Evolutionary conservation across 352 stramenopile species (phyloP), one percentile per base, ranked within the genome.

Genomic region (Pythium volutum): DNA sequence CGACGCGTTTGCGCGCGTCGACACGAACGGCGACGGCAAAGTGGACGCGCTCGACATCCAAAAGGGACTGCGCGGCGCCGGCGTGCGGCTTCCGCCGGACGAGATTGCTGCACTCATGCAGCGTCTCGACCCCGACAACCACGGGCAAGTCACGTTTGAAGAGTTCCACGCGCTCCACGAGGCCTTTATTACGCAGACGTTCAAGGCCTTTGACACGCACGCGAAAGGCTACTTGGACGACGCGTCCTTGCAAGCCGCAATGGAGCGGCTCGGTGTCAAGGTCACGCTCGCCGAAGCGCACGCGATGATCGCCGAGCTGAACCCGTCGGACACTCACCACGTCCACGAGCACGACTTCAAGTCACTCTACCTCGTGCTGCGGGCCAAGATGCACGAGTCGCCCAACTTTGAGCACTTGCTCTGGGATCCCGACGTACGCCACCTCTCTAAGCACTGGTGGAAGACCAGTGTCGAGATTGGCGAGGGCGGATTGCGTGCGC

Each of bases 361-460:
- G 72, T 71, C 88, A 56, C 55, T 93, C 25, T 93, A 93, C 57
- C 66, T 93, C 45, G 67, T 89, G 41, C 65, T 93, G 54, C 84
- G 84, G n/a, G 74, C 84, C 41, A 86, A 85, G 62, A 93, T 93
- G 84, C 64, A 77, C 55, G 79, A 77, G 23, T 76, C 77, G 43
- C 76, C 76, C 26, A 74, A 77, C n/a, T 70, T 93, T n/a, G 84
- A 90, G 69, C 69, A 82, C 50, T 77, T 93, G 43, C 59, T 91
- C 27, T 93, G 84, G 84, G 84, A 93, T 55, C 84, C 84, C 16
- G 74, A 87, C 58, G 80, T 93, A n/a, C 84, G 84, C n/a, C 63
- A 89, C 51, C 67, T 93, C 36, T 91, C 81, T 54, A 91, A 91
- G 77, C 81, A 91, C 62, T 93, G 84, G 84, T 93, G 84, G 84